Conservation (phyloP, 306 rosid genomes). For the Castanopsis chinensis region DNA sequence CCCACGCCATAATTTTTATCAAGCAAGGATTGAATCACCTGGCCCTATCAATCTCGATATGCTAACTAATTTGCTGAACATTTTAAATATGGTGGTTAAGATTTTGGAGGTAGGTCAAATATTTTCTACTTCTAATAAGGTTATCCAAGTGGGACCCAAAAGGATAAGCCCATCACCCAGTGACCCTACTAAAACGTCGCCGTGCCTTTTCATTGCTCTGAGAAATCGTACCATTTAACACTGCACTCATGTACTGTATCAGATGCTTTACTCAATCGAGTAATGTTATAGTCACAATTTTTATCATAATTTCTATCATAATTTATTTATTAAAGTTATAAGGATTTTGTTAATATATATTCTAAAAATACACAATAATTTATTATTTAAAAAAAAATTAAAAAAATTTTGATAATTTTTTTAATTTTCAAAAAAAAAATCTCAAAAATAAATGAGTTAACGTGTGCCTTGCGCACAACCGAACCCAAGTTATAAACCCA, state of each 20-base stretch:
- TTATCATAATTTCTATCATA: no score
- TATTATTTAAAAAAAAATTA: no score
- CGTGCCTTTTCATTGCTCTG: conserved; percentile 13
- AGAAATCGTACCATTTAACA: neutral
- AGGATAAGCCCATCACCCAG: neutral
- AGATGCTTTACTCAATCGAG: neutral
- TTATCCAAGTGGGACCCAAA: conserved; percentile 37
- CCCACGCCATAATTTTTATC: conserved; percentile 25
- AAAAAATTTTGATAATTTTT: no score
- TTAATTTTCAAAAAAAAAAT: no score
- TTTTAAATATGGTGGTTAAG: conserved; percentile 51
- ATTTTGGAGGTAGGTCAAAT: conserved; percentile 49
- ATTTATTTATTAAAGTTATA: no score
- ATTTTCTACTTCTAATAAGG: conserved; percentile 27
- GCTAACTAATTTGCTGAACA: conserved; percentile 28
- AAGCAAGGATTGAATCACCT: conserved; percentile 29
- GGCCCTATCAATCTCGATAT: conserved; percentile 22
- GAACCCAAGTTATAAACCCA: no score
- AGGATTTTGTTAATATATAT: no score
- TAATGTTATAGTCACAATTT: no score
- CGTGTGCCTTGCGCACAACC: no score
- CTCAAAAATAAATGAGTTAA: no score
- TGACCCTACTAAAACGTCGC: neutral
- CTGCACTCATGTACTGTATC: conserved; percentile 11
- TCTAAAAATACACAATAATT: no score